These are phyloP conservation scores for Venturia oleaginea DNA, from an alignment of 2,329 filamentous ascomycete species.

Conservation along the genomic window DNA sequence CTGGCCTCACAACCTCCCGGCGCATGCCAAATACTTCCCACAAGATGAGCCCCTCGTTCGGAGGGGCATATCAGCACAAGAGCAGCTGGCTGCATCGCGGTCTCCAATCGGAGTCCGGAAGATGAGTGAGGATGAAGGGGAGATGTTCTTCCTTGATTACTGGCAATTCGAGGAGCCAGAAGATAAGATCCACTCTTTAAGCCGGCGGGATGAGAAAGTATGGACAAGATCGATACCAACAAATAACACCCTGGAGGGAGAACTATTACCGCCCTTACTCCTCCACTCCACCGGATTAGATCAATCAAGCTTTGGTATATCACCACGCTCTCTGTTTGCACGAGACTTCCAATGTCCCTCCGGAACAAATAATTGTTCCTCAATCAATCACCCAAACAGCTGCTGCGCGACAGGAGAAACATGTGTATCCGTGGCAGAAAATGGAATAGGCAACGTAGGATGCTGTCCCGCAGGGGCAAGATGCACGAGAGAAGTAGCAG, in stretches of 20 bases:
- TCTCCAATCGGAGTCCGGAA: slow-evolving; percentile 58
- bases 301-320: neutral
- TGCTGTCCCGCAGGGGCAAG: slow-evolving; percentile 60
- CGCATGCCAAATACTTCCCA: slow-evolving; percentile 38
- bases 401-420: slow-evolving; percentile 61
- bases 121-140: slow-evolving; percentile 59
- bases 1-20: slow-evolving; percentile 40
- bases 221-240: slow-evolving; percentile 7
- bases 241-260: slow-evolving; percentile 2
- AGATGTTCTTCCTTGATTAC: slow-evolving; percentile 67
- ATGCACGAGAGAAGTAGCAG: slow-evolving; percentile 54
- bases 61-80: slow-evolving; percentile 31
- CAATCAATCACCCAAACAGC: slow-evolving; percentile 57
- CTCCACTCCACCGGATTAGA: slow-evolving; percentile 6
- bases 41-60: slow-evolving; percentile 37
- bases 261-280: slow-evolving; percentile 15
- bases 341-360: slow-evolving; percentile 58
- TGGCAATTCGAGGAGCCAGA: slow-evolving; percentile 37
- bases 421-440: slow-evolving; percentile 56
- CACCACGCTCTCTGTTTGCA: slow-evolving; percentile 17
- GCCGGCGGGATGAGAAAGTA: slow-evolving; percentile 17
- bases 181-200: neutral
- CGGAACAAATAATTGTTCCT: slow-evolving; percentile 55
- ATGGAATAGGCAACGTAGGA: slow-evolving; percentile 57
- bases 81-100: slow-evolving; percentile 25